Base-by-base conservation (phyloP, 306 rosid species). In the Inga oerstediana region DNA sequence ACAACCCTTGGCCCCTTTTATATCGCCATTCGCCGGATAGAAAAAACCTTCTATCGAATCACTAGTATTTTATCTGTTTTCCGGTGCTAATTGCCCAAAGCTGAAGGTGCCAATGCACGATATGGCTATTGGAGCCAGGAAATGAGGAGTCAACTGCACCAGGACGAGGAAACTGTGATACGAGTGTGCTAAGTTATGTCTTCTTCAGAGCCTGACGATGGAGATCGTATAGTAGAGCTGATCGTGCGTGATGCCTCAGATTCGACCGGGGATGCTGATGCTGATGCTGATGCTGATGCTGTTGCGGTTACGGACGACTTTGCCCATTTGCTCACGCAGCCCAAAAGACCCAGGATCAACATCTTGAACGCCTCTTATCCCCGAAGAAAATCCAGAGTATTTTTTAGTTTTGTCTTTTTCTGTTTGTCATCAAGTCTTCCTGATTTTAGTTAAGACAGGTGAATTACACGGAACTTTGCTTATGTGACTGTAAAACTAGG, bases 341-440 rank as follows among this genome's bases (percentile, higher is more conserved):
- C 79, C 0, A 92, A 88, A 84, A 83, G 85, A 84, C 94, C 98
- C 12, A 92, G 89, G 87, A 88, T 94, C 88, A 94, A 92, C 86
- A 92, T 94, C 54, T 94, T 94, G 88, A 92, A 91, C 43, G 82
- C 89, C 80, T 83, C 91, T 68, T 92, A 94, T 70, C 94, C 97
- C 52, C 84, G 94, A 43, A 83, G 80, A 84, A 89, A 81, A 51
- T 83, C 94, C 20, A 80, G 85, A 88, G 97, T 89, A 88, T 56
- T 69, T 43, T 34, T 58, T 27, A 5, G 30, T 37, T 24, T 65
- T 13, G 20, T 0, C 34, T 11, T 43, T 72, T 67, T 16, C 14
- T 64, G 13, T 1, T 32, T 19, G 45, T 32, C 20, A 32, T 51
- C n/a, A 32, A 32, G 71, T 66, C 43, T 66, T 66, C 30, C 52